Conservation (phyloP, 495 filamentous ascomycete genomes). For the Cryomyces minteri region DNA sequence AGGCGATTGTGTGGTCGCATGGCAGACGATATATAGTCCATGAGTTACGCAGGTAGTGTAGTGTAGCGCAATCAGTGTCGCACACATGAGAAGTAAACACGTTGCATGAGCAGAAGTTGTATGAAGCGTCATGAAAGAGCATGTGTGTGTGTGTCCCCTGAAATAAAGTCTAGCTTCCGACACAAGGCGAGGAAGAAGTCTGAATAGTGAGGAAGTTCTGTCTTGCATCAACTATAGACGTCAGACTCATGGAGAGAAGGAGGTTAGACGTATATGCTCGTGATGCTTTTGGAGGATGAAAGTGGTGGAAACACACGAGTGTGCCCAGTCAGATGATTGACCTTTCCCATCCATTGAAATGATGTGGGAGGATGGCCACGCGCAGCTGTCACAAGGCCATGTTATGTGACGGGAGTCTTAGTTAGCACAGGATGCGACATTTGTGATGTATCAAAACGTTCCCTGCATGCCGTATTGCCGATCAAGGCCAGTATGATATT, state of each 20-base stretch:
- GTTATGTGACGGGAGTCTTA: not conserved
- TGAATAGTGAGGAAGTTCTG: constrained; percentile 2
- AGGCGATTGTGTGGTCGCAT: not conserved
- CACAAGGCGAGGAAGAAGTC: not conserved
- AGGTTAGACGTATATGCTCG: constrained; percentile 3
- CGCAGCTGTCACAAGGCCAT: not conserved
- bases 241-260: not conserved
- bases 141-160: not conserved
- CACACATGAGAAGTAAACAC: no score
- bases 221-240: constrained; percentile 4
- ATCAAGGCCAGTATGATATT: not conserved
- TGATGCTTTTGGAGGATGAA: not conserved
- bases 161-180: constrained; percentile 2
- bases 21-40: no score
- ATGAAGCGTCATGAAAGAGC: no score
- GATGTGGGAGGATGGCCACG: not conserved
- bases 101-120: no score
- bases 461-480: not conserved
- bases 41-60: constrained; percentile 10
- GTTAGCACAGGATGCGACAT: not conserved
- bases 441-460: not conserved
- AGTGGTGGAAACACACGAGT: not conserved
- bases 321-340: not conserved
- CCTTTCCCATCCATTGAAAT: not conserved
- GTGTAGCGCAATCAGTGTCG: no score